Evolutionary conservation across 2,329 filamentous ascomycete genomes (phyloP), one percentile per base, ranked within the genome.

Genomic region (Hypomyces rosellus): DNA sequence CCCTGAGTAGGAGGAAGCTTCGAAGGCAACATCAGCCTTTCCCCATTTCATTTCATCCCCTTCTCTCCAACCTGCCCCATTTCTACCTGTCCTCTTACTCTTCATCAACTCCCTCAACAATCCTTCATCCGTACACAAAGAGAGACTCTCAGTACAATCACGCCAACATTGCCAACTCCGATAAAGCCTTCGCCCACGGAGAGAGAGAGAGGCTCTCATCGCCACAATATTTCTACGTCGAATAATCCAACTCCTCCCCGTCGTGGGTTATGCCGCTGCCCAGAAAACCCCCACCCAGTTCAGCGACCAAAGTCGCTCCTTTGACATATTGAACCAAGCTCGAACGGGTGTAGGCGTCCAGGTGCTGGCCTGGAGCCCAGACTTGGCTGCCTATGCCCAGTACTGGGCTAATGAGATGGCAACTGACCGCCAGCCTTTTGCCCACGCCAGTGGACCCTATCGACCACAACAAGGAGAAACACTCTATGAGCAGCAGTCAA

Each of bases 381-480:
- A 61, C 40, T 54, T 69, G 14, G 61, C 60, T 9, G 54, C 61
- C 33, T 66, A 65, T 43, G 66, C 67, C 20, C 61, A 64, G 44
- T 62, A 59, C 25, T 69, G 65, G 67, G 67, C 64, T 13, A 60
- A 63, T 41, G 55, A 65, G 36, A 65, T 69, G 58, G 66, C 58
- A 2, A 56, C 59, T 14, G 60, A 57, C 6, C 51, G 53, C n/a
- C 58, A 59, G 25, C 59, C 61, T 3, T 68, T 68, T 48, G 54
- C 59, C 38, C 67, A 69, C 47, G 62, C 66, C 4, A 56, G 62
- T 9, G 59, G 59, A 3, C 45, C 56, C 33, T 58, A 61, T 13
- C 63, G 67, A 3, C 65, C 63, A 3, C 51, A 55, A n/a, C 66
- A 69, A 43, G 66, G 67, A 38, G 67, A 69, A 50, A 66, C 58